A percentile compares a stretch with the other conserved stretches of the same genome.
Evolutionary conservation across 2,329 filamentous ascomycete species (phyloP).

Genomic region (Pestalotiopsis sp.): DNA sequence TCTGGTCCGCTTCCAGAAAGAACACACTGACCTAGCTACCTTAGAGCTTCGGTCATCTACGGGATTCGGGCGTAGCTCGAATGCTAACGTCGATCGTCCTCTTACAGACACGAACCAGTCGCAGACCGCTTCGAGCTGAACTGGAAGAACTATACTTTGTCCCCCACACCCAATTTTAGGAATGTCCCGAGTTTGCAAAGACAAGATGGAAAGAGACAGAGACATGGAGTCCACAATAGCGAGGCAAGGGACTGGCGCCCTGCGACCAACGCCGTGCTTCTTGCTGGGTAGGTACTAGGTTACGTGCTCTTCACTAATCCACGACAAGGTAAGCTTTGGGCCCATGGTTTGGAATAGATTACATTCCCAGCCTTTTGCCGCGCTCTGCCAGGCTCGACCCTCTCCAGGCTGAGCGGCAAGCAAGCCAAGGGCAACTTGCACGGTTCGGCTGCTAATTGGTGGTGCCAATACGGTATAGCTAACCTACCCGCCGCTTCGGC

Average conservation of each 20-base stretch:
- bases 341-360: conserved; percentile 14
- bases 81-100: not conserved
- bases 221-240: not conserved
- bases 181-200: not conserved
- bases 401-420: conserved; percentile 8
- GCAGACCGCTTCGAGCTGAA: not conserved
- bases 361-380: not conserved
- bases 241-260: not conserved
- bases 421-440: not conserved
- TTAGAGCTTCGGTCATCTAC: not conserved
- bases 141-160: not conserved
- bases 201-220: not conserved
- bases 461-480: not conserved
- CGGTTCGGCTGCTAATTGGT: conserved; percentile 8
- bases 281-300: not conserved
- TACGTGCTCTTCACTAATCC: not conserved
- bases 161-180: conserved; percentile 9
- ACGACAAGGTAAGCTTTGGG: conserved; percentile 5
- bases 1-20: conserved; percentile 13
- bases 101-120: not conserved
- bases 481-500: not conserved
- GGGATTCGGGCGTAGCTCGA: not conserved
- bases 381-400: not conserved
- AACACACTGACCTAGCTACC: conserved; percentile 1
- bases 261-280: not conserved